Percentiles rank a stretch among this genome's conserved stretches.
These are phyloP conservation scores for Adenanthera pavonina DNA, from an alignment of 306 rosid species.

Conservation along the genomic window DNA sequence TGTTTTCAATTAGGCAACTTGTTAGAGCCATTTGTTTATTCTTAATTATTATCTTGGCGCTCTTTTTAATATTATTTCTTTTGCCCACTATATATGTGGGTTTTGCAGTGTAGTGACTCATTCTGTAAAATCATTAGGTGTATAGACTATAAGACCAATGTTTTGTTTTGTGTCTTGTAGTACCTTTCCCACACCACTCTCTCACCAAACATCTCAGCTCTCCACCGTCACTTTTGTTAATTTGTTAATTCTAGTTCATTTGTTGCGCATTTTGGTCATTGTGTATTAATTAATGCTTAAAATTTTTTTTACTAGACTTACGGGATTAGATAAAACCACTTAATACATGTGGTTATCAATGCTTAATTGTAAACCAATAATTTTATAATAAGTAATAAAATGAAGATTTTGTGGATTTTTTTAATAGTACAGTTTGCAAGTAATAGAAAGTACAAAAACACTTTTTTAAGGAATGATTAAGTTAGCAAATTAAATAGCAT, in stretches of 20 bases:
- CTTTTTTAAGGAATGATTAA: background rate
- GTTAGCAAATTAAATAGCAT: too few relatives aligned
- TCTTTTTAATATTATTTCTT: background rate
- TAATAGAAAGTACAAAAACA: background rate
- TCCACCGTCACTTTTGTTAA: too few relatives aligned
- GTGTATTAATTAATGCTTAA: too few relatives aligned
- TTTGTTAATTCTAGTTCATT: too few relatives aligned
- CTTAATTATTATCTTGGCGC: background rate
- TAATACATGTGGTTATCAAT: background rate
- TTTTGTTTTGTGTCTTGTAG: background rate
- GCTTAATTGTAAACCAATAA: background rate
- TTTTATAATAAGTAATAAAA: background rate
- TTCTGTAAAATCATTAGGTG: background rate
- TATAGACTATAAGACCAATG: too few relatives aligned
- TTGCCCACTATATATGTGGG: background rate
- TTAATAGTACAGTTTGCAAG: background rate
- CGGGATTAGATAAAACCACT: too few relatives aligned
- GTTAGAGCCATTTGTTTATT: conserved; percentile 11
- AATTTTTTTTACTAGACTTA: too few relatives aligned
- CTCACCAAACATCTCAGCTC: too few relatives aligned
- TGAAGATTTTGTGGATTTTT: background rate
- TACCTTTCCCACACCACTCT: too few relatives aligned
- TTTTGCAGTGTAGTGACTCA: background rate
- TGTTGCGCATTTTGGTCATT: too few relatives aligned
- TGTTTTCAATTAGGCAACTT: background rate